Evolutionary conservation across 2,329 filamentous ascomycete genomes (phyloP).

Genomic region (Aspergillus niger): DNA sequence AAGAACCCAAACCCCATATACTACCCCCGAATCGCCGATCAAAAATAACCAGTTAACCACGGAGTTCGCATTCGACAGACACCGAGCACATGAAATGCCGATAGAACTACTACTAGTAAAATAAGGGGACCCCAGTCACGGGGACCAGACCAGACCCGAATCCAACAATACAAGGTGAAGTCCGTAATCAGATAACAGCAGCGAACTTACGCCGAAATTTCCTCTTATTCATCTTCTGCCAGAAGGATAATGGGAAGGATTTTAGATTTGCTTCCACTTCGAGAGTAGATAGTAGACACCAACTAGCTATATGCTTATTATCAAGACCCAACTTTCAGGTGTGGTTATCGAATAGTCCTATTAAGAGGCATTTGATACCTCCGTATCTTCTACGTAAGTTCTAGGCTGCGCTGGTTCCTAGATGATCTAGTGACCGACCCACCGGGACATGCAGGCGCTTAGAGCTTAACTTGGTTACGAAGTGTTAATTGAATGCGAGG

Average conservation of each 20-base stretch:
- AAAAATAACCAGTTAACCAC: too few species aligned
- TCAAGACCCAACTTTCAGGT: not conserved
- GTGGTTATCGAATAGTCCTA: not conserved
- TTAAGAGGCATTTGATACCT: not conserved
- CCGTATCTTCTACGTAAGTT: not conserved
- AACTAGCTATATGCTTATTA: not conserved
- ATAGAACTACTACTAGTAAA: not conserved
- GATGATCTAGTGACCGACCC: not conserved
- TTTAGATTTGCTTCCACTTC: conserved; percentile 30
- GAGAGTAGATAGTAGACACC: not conserved
- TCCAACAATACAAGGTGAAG: not conserved
- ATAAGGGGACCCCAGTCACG: not conserved
- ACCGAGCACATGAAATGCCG: not conserved
- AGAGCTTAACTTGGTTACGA: not conserved
- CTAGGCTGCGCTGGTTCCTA: not conserved
- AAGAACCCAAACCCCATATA: too few species aligned
- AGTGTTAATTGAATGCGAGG: too few species aligned
- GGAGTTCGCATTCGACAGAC: not conserved
- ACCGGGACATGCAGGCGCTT: not conserved
- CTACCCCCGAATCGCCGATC: too few species aligned
- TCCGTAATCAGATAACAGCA: not conserved
- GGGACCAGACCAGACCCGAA: too few species aligned
- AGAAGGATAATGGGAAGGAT: conserved; percentile 34
- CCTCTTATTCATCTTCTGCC: not conserved
- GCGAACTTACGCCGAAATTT: not conserved